Evolutionary conservation across 2,329 filamentous ascomycete species (phyloP).

Genomic region (Fusarium tupiense): DNA sequence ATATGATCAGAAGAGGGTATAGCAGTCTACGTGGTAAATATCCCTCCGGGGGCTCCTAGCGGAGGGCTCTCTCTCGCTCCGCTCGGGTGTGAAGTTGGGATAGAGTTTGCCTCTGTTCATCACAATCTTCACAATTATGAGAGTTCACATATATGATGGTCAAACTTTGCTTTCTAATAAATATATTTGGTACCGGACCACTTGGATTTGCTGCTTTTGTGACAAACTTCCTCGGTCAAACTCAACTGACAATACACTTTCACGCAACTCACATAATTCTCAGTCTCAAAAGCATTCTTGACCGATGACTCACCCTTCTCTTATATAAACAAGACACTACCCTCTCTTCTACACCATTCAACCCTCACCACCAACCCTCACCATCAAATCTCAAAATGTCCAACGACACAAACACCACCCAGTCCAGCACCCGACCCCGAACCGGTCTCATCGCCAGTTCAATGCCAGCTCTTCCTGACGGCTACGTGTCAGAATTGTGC

Average conservation of each 20-base stretch:
- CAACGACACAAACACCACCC: neutral
- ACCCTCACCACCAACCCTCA: neutral
- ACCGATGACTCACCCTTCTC: neutral
- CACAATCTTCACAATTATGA: rapidly evolving
- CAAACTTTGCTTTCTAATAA: neutral
- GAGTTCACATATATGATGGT: neutral
- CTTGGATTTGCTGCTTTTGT: neutral
- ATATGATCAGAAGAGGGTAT: conserved; percentile 37
- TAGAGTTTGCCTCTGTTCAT: neutral
- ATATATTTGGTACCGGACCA: neutral
- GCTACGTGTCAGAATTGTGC: too few species aligned
- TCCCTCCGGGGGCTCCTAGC: neutral
- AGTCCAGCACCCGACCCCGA: too few species aligned
- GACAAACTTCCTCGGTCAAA: neutral
- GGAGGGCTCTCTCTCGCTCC: neutral
- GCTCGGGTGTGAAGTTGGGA: conserved; percentile 28
- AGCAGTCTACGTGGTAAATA: rapidly evolving
- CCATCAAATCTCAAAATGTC: neutral
- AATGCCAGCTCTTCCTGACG: too few species aligned
- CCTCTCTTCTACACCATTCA: neutral
- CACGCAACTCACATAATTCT: neutral
- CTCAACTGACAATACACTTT: neutral
- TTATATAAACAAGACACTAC: neutral
- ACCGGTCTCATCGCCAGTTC: too few species aligned
- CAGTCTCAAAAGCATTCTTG: neutral